A percentile compares a stretch with the other conserved stretches of the same genome.
Evolutionary conservation across 2,329 filamentous ascomycete genomes (phyloP).

Genomic region (Plenodomus tracheiphilus): DNA sequence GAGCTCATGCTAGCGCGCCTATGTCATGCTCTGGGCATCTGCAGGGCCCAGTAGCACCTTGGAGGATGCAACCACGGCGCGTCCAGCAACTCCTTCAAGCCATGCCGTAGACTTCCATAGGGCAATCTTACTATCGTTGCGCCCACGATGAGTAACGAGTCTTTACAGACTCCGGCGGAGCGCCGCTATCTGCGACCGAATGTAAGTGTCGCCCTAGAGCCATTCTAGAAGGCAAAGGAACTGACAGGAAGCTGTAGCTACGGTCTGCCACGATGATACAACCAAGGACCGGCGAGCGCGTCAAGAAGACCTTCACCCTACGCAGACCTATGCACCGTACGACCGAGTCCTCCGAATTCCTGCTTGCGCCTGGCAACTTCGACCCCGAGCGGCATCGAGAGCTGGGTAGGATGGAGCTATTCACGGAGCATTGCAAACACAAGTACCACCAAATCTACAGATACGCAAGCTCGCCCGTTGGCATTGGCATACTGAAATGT

Average conservation of each 20-base stretch:
- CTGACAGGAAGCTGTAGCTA: slow-evolving; percentile 54
- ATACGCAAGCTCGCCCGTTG: slow-evolving; percentile 72
- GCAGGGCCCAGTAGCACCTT: slow-evolving; percentile 12
- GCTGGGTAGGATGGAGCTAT: slow-evolving; percentile 34
- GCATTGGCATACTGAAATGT: slow-evolving; percentile 84
- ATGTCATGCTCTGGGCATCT: slow-evolving; percentile 16
- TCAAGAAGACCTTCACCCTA: slow-evolving; percentile 78
- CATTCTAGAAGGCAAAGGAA: slow-evolving; percentile 3
- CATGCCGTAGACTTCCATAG: background rate
- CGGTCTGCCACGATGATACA: slow-evolving; percentile 86
- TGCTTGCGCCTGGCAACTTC: slow-evolving; percentile 36
- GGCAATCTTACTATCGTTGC: background rate
- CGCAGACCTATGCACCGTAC: slow-evolving; percentile 52
- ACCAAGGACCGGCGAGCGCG: slow-evolving; percentile 81
- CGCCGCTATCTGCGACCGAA: slow-evolving; percentile 43
- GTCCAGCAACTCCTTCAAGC: background rate
- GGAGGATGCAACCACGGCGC: slow-evolving; percentile 5
- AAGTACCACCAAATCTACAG: slow-evolving; percentile 48
- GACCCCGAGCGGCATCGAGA: slow-evolving; percentile 34
- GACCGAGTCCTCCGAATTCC: slow-evolving; percentile 49
- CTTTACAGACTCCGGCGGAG: slow-evolving; percentile 34
- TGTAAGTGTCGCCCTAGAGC: slow-evolving; percentile 28
- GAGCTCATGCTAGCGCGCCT: slow-evolving; percentile 14
- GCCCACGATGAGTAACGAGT: slow-evolving; percentile 31
- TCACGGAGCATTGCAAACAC: slow-evolving; percentile 43